Conservation (phyloP, 768 basidiomycete genomes). For the Peribolospora kevripleyi region DNA sequence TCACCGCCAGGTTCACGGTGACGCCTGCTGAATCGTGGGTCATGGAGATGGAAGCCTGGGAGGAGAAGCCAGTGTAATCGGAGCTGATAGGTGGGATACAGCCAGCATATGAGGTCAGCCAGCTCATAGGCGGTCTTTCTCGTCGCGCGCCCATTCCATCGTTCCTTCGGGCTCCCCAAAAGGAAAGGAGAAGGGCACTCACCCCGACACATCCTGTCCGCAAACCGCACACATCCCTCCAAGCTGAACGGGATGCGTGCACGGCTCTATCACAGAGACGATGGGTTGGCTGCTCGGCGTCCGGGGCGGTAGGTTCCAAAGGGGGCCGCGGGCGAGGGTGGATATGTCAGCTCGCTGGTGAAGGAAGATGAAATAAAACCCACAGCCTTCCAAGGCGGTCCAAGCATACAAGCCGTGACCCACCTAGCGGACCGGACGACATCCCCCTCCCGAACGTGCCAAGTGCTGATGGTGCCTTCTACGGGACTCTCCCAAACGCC, state of each 20-base stretch:
- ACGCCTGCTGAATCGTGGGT: conserved; percentile 45
- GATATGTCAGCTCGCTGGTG: neutral
- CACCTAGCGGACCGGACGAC: conserved; percentile 4
- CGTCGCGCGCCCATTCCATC: neutral
- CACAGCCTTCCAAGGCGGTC: neutral
- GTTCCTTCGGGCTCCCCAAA: neutral
- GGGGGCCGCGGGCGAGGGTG: neutral
- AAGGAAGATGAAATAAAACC: neutral
- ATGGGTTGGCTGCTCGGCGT: conserved; percentile 12
- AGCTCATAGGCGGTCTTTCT: too few relatives aligned
- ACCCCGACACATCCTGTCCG: conserved; percentile 87
- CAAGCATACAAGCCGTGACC: neutral
- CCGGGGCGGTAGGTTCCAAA: neutral
- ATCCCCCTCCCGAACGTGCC: conserved; percentile 30
- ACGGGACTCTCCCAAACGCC: conserved; percentile 78
- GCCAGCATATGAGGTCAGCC: conserved; percentile 7
- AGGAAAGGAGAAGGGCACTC: conserved; percentile 15
- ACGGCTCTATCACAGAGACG: conserved; percentile 57
- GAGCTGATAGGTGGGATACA: conserved; percentile 22
- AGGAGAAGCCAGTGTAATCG: conserved; percentile 69
- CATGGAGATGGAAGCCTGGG: conserved; percentile 75
- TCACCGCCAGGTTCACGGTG: conserved; percentile 4
- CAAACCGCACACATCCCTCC: conserved; percentile 80
- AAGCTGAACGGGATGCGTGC: conserved; percentile 82
- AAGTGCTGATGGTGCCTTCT: conserved; percentile 48